Base-by-base conservation (phyloP, 306 rosid genomes). In the Prunus padus region DNA sequence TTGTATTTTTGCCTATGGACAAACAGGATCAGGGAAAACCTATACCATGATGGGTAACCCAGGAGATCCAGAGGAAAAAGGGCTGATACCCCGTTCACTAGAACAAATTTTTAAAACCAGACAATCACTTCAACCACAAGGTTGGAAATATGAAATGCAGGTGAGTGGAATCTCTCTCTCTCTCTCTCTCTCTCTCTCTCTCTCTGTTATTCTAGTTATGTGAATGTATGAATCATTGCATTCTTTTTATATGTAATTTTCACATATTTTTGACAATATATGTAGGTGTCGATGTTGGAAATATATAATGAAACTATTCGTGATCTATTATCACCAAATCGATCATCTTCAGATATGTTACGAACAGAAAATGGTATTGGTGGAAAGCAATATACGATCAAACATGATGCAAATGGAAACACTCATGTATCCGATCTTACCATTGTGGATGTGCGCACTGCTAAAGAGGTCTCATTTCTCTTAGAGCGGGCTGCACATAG, bases 91-190 rank as follows among this genome's bases (percentile, higher is more conserved):
- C 1, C 99, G 97, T 54, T 90, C 97, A 0, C 82, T 95, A 7
- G 97, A 95, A 83, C 99, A 95, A 84, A 92, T 95, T 64, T 95
- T 95, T 83, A 90, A 86, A 84, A 84, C 99, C 47, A 87, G 84
- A 74, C 96, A 95, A 72, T 82, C 89, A 80, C 97, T 86, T 75
- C 86, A 80, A 79, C 76, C 84, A 33, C 99, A 92, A 75, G 99
- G 99, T 69, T 95, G 99, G 99, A 95, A 86, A 84, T 95, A 95
- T 56, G 97, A 92, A 85, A 85, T 95, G 97, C 99, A 95, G 97
- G 98, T 95, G 76, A 76, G 80, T 37, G 18, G 65, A 76, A 28
- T 69, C 67, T 54, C n/a, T 45, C 46, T 70, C 67, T 55, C 66
- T 59, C 11, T 46, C 26, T 63, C 26, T 69, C 73, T 64, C 55